Conservation (phyloP, 1,139 yeast species). For the Candida gigantensis region DNA sequence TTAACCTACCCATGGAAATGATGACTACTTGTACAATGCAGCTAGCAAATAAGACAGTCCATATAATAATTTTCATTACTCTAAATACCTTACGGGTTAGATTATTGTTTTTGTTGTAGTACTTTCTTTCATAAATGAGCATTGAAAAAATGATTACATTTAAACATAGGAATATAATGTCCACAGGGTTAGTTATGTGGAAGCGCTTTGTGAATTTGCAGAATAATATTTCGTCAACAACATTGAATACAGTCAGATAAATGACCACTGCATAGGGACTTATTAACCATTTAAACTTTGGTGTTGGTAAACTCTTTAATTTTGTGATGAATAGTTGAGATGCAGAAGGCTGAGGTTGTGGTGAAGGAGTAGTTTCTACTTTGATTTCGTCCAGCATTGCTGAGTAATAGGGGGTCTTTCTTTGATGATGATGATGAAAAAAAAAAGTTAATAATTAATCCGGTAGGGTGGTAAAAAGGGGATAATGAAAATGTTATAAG, state of each 20-base stretch:
- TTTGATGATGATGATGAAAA: too few species aligned
- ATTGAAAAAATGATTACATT: not conserved
- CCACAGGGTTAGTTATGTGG: too few species aligned
- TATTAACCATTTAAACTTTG: constrained; percentile 10
- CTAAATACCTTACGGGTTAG: constrained; percentile 8
- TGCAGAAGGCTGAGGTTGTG: too few species aligned
- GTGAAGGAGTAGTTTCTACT: not conserved
- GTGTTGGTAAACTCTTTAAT: constrained; percentile 2
- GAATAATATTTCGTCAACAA: constrained; percentile 10
- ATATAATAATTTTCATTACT: constrained; percentile 11
- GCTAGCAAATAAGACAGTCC: constrained; percentile 14
- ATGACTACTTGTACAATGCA: constrained; percentile 15
- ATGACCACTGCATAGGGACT: constrained; percentile 11
- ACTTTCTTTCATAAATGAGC: constrained; percentile 1
- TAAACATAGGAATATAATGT: not conserved
- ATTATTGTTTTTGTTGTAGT: constrained; percentile 3
- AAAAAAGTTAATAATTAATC: too few species aligned
- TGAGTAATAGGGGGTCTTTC: too few species aligned
- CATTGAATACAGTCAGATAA: constrained; percentile 13
- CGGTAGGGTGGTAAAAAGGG: too few species aligned
- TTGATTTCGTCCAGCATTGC: too few species aligned
- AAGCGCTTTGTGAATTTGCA: constrained; percentile 7
- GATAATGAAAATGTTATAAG: too few species aligned
- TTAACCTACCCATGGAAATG: constrained; percentile 15
- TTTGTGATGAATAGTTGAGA: too few species aligned